phyloP scores from a whole-genome alignment of 2,329 filamentous ascomycete genomes.

The Thermoascus crustaceus region DNA sequence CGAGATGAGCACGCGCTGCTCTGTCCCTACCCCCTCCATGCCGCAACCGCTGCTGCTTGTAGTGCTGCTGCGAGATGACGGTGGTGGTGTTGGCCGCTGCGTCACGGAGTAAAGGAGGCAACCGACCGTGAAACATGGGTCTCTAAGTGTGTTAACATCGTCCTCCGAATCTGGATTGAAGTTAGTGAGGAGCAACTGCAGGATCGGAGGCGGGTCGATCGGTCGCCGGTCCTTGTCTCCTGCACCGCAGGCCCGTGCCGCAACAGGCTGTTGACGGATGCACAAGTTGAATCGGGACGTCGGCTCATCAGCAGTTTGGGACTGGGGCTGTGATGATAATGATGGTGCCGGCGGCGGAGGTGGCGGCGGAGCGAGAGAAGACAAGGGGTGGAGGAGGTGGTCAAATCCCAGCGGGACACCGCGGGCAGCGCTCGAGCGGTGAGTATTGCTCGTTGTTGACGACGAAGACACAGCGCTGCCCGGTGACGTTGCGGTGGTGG shows the following conservation, averaged over 20 bases:
- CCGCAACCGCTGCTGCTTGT: no score
- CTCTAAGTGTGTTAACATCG: slow-evolving; percentile 32
- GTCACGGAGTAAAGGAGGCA: slow-evolving; percentile 34
- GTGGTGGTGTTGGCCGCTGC: slow-evolving; percentile 7
- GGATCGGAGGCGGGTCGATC: slow-evolving; percentile 40
- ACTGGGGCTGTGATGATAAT: slow-evolving; percentile 16
- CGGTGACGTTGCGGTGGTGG: no score
- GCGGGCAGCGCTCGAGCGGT: slow-evolving; percentile 13
- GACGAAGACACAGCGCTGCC: no score
- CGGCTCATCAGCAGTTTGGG: slow-evolving; percentile 11
- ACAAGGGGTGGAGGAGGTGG: slow-evolving; percentile 27
- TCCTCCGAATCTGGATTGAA: slow-evolving; percentile 32
- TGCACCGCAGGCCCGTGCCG: slow-evolving; percentile 39
- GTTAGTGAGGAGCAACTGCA: slow-evolving; percentile 38
- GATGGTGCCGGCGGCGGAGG: slow-evolving; percentile 14
- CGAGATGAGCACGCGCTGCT: slow-evolving; percentile 10
- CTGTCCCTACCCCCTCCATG: slow-evolving; percentile 4
- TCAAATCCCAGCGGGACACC: slow-evolving; percentile 31
- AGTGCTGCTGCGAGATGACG: slow-evolving; percentile 5
- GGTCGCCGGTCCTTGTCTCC: slow-evolving; percentile 40
- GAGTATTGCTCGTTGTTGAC: slow-evolving; percentile 23
- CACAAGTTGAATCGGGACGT: slow-evolving; percentile 31
- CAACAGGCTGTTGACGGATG: slow-evolving; percentile 40
- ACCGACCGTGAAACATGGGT: slow-evolving; percentile 35
- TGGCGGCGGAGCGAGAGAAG: slow-evolving; percentile 10